Conservation (phyloP, 257 asterid genomes). For the Striga asiatica region DNA sequence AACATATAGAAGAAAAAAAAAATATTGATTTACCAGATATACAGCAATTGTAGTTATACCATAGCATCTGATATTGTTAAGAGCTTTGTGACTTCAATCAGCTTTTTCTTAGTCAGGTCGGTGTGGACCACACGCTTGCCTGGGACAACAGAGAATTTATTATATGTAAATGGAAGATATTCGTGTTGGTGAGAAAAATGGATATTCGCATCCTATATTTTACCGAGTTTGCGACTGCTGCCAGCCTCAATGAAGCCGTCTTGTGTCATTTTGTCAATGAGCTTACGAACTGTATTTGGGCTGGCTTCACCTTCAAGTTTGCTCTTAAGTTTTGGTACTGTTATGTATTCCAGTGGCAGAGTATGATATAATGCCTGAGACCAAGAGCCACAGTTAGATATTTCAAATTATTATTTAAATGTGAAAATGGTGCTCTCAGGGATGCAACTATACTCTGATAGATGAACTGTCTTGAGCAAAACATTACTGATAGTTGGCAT, state of each 20-base stretch:
- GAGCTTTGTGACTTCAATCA: slow-evolving; percentile 58
- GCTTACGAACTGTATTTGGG: slow-evolving; percentile 50
- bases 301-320: slow-evolving; percentile 73
- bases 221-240: slow-evolving; percentile 77
- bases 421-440: not conserved
- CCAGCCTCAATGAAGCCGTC: slow-evolving; percentile 76
- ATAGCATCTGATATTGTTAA: slow-evolving; percentile 38
- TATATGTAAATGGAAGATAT: slow-evolving; percentile 2
- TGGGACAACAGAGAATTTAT: slow-evolving; percentile 19
- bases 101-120: slow-evolving; percentile 56
- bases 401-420: not conserved
- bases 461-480: not conserved
- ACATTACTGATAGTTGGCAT: not conserved
- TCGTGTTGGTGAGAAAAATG: not conserved
- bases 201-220: not conserved
- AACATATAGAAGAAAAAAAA: slow-evolving; percentile 5
- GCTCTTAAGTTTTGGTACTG: slow-evolving; percentile 57
- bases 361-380: slow-evolving; percentile 84
- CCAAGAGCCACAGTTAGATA: slow-evolving; percentile 5
- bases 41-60: slow-evolving; percentile 27
- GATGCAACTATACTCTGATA: not conserved
- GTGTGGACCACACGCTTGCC: slow-evolving; percentile 95
- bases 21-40: not conserved
- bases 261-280: slow-evolving; percentile 71
- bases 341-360: slow-evolving; percentile 71